Evolutionary conservation across 495 filamentous ascomycete genomes (phyloP).

Genomic region (Neurospora sp.): DNA sequence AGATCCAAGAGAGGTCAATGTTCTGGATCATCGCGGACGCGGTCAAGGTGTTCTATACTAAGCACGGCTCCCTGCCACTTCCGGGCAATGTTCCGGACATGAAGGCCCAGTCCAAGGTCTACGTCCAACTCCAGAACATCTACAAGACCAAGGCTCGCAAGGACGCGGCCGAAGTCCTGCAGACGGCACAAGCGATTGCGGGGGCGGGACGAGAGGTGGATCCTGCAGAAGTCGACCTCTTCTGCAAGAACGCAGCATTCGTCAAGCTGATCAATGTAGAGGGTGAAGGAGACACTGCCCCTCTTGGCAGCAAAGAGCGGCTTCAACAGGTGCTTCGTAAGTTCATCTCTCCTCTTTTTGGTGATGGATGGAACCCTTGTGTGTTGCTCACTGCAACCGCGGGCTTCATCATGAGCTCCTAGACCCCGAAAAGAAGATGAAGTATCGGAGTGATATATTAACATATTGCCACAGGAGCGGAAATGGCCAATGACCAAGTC

Average conservation of each 20-base stretch:
- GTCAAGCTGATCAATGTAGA: slow-evolving; percentile 68
- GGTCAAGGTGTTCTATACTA: slow-evolving; percentile 60
- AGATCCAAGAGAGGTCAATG: slow-evolving; percentile 35
- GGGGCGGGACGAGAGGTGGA: slow-evolving; percentile 44
- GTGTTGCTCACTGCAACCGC: neutral
- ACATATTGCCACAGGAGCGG: slow-evolving; percentile 21
- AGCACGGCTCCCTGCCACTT: slow-evolving; percentile 64
- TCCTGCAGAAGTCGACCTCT: slow-evolving; percentile 74
- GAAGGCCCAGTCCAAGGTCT: slow-evolving; percentile 91
- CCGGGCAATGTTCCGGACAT: slow-evolving; percentile 91
- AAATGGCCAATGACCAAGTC: slow-evolving; percentile 30
- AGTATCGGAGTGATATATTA: slow-evolving; percentile 1
- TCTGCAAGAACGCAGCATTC: slow-evolving; percentile 92
- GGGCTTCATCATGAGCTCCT: neutral
- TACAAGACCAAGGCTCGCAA: slow-evolving; percentile 83
- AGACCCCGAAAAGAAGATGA: neutral
- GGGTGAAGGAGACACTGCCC: slow-evolving; percentile 7
- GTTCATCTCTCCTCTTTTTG: slow-evolving; percentile 3
- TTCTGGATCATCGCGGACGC: slow-evolving; percentile 93
- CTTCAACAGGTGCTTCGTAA: slow-evolving; percentile 24
- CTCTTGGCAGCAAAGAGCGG: slow-evolving; percentile 12
- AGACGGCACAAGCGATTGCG: slow-evolving; percentile 50
- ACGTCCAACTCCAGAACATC: slow-evolving; percentile 83
- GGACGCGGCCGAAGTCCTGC: slow-evolving; percentile 68
- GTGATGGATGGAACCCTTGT: neutral